A percentile compares a stretch with the other conserved stretches of the same genome.
phyloP scores from a whole-genome alignment of 2,329 filamentous ascomycete genomes.

The Karstenula rhodostoma region DNA sequence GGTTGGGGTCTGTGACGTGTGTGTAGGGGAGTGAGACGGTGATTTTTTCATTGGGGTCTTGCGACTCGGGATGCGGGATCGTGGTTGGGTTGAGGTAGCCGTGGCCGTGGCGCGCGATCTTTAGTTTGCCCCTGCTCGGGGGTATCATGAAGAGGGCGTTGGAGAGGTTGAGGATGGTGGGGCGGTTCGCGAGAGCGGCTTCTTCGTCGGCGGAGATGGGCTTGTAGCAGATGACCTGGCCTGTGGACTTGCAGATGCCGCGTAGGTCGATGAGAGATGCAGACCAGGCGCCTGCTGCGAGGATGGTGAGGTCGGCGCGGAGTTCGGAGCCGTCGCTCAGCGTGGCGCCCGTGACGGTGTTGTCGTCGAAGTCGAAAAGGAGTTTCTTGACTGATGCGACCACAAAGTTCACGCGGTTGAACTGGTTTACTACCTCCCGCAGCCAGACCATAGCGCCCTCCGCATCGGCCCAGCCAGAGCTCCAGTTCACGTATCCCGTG shows the following conservation, averaged over 20 bases:
- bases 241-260: constrained; percentile 80
- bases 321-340: constrained; percentile 61
- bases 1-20: constrained; percentile 58
- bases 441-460: constrained; percentile 73
- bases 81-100: constrained; percentile 58
- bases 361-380: constrained; percentile 46
- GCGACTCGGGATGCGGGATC: constrained; percentile 57
- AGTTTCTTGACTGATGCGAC: constrained; percentile 58
- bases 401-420: constrained; percentile 61
- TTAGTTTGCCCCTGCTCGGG: constrained; percentile 59
- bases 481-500: constrained; percentile 76
- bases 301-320: constrained; percentile 74
- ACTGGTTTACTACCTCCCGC: constrained; percentile 61
- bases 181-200: constrained; percentile 67
- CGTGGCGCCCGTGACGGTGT: constrained; percentile 65
- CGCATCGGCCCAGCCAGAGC: constrained; percentile 83
- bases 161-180: constrained; percentile 76
- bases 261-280: constrained; percentile 78
- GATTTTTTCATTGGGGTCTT: constrained; percentile 46
- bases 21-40: constrained; percentile 60
- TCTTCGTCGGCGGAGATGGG: constrained; percentile 77
- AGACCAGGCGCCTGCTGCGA: constrained; percentile 90
- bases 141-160: constrained; percentile 79
- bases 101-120: constrained; percentile 60
- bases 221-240: constrained; percentile 82